A percentile compares a stretch with the other conserved stretches of the same genome.
Conservation (phyloP, 345 rosid species). For the Eucalyptus polyanthemos region DNA sequence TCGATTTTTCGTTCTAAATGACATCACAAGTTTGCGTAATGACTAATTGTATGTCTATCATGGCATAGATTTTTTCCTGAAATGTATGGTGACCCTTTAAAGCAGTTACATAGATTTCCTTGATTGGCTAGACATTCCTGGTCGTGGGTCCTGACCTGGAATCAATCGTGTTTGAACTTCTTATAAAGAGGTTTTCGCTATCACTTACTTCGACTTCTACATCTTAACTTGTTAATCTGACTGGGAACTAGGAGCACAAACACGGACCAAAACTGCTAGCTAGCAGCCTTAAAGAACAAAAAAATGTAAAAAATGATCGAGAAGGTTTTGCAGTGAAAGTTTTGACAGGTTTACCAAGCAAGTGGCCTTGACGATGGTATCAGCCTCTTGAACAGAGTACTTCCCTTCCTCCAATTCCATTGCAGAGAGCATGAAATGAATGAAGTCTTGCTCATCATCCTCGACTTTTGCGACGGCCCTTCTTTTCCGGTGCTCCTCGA, state of each 20-base stretch:
- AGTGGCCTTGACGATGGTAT: slow-evolving; percentile 1
- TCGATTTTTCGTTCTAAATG: background rate
- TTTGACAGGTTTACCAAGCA: slow-evolving; percentile 1
- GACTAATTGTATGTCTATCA: background rate
- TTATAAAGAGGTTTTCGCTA: background rate
- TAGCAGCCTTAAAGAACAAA: background rate
- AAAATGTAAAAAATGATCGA: background rate
- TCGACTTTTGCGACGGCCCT: background rate
- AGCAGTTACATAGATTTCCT: background rate
- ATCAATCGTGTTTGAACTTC: background rate
- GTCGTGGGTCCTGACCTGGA: background rate
- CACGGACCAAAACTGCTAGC: background rate
- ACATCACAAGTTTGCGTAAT: background rate
- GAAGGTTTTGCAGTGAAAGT: background rate
- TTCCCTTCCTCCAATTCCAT: background rate
- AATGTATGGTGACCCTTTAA: background rate
- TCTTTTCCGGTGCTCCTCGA: slow-evolving; percentile 14
- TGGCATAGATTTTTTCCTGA: background rate
- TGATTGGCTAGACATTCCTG: background rate
- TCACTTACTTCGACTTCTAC: background rate
- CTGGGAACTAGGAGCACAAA: background rate
- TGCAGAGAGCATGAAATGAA: slow-evolving; percentile 8
- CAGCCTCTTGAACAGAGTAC: background rate
- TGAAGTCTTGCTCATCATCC: slow-evolving; percentile 5
- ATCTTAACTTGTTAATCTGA: background rate